Base-by-base conservation (phyloP, 495 filamentous ascomycete genomes). In the Neurospora tetrasperma region DNA sequence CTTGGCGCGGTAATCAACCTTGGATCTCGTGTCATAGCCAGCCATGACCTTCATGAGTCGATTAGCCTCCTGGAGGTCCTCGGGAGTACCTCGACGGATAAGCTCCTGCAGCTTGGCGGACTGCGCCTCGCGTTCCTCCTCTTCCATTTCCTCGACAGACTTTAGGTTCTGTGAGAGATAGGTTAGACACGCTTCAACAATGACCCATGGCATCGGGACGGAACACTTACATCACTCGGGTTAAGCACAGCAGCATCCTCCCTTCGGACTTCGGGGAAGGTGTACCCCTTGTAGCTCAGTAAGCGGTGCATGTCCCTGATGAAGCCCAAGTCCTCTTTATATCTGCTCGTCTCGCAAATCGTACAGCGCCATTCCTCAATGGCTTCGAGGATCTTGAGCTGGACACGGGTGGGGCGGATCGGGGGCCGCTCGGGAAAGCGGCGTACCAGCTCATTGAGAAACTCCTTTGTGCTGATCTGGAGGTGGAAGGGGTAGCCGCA, bases 401-500 rank as follows among this genome's bases (percentile, higher is more conserved):
- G 96, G 68, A 97, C 93, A 75, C 94, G 87, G 46, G 92, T 91
- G 69, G 94, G 88, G 70, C 96, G 90, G 74, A 94, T 86, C 12
- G 95, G 93, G 62, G 96, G 96, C 41, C 95, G 88, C 82, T 99
- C 96, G 72, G 96, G 96, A 79, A 99, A 99, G 71, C 95, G 88
- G 73, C 96, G 91, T 39, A 99, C 96, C 74, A 99, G 90, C 86
- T 99, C 96, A 85, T 98, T 99, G 72, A 99, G 88, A 78, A 99
- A 98, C 77, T 99, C 96, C 81, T 99, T 99, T 72, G 96, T 98
- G 80, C 91, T 93, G 81, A 99, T 98, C 83, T 99, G 96, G 46
- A 99, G 90, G 74, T 99, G 96, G 82, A 99, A 99, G 20, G 96
- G 94, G 83, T 99, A 99, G 77, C 96, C 96, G 89, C 96, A 99